Evolutionary conservation across 352 stramenopile species (phyloP).

Genomic region (Phytophthora tentaculata): DNA sequence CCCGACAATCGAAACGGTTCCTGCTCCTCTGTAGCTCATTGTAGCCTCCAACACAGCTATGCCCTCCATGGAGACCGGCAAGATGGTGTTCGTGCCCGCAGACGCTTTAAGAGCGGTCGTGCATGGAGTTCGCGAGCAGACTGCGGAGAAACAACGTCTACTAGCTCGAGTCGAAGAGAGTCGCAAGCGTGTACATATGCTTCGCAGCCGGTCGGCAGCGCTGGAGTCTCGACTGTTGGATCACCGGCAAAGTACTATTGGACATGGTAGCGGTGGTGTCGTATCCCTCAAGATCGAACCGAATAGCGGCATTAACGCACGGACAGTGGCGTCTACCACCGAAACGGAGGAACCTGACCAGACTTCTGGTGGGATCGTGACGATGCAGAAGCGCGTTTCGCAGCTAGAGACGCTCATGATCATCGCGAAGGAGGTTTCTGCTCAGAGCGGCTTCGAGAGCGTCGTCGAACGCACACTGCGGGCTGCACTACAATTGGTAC

Average conservation of each 20-base stretch:
- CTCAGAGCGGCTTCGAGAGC: slow-evolving; percentile 62
- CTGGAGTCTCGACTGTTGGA: slow-evolving; percentile 57
- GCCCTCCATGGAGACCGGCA: slow-evolving; percentile 5
- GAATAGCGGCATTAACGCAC: not conserved
- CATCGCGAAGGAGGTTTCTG: slow-evolving; percentile 63
- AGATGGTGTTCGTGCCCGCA: slow-evolving; percentile 51
- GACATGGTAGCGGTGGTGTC: not conserved
- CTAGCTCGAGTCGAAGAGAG: slow-evolving; percentile 44
- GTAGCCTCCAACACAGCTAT: not conserved
- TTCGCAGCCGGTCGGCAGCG: slow-evolving; percentile 46
- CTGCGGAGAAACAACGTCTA: slow-evolving; percentile 46
- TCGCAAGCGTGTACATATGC: slow-evolving; percentile 39
- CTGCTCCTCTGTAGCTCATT: not conserved
- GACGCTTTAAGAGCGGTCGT: slow-evolving; percentile 51
- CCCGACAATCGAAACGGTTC: slow-evolving; percentile 10
- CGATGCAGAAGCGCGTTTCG: slow-evolving; percentile 54
- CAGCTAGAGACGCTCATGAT: slow-evolving; percentile 68
- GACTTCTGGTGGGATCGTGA: slow-evolving; percentile 31
- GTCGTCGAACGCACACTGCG: slow-evolving; percentile 60
- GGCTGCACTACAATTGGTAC: slow-evolving; percentile 60
- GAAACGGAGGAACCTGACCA: not conserved
- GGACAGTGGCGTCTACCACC: not conserved
- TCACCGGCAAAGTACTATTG: slow-evolving; percentile 47
- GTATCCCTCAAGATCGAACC: slow-evolving; percentile 4
- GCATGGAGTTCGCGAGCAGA: slow-evolving; percentile 39